Percentiles rank a stretch among this genome's conserved stretches.
phyloP scores from a whole-genome alignment of 306 rosid genomes.

The Quillaja saponaria region DNA sequence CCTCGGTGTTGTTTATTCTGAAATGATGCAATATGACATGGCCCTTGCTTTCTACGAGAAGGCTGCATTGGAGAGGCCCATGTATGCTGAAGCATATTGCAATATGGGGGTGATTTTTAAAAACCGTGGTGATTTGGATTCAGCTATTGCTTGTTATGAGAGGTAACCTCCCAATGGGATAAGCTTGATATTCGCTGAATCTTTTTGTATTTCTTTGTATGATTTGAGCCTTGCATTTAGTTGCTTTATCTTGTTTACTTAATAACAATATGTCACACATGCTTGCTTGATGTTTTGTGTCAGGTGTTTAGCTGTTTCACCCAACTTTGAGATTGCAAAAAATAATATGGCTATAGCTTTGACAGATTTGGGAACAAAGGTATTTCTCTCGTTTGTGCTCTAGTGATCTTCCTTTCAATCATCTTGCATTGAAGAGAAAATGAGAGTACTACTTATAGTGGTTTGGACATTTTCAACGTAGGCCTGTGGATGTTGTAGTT shows the following conservation, averaged over 20 bases:
- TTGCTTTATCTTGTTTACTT: constrained; percentile 1
- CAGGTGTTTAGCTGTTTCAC: constrained; percentile 98
- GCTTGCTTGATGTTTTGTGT: constrained; percentile 32
- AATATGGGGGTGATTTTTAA: constrained; percentile 97
- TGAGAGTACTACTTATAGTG: no score
- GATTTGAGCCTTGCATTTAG: constrained; percentile 18
- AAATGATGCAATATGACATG: constrained; percentile 94
- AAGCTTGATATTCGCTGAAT: not conserved
- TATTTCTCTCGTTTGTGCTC: constrained; percentile 27
- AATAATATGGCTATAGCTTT: constrained; percentile 99
- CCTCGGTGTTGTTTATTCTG: constrained; percentile 98
- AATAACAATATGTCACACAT: constrained; percentile 16
- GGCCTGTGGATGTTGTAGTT: no score
- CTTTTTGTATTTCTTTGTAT: constrained; percentile 3
- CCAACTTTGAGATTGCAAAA: constrained; percentile 98
- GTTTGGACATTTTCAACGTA: no score
- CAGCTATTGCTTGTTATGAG: constrained; percentile 97
- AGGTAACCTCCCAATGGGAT: constrained; percentile 49
- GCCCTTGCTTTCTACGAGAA: constrained; percentile 94
- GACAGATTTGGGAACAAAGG: constrained; percentile 99
- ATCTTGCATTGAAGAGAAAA: no score
- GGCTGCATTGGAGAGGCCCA: constrained; percentile 96
- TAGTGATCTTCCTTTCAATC: no score
- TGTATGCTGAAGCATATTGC: constrained; percentile 99
- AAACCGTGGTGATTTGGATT: constrained; percentile 93